These are phyloP conservation scores for Coemansia sp. DNA, from an alignment of 192 early-diverging fungal genomes.

Conservation along the genomic window DNA sequence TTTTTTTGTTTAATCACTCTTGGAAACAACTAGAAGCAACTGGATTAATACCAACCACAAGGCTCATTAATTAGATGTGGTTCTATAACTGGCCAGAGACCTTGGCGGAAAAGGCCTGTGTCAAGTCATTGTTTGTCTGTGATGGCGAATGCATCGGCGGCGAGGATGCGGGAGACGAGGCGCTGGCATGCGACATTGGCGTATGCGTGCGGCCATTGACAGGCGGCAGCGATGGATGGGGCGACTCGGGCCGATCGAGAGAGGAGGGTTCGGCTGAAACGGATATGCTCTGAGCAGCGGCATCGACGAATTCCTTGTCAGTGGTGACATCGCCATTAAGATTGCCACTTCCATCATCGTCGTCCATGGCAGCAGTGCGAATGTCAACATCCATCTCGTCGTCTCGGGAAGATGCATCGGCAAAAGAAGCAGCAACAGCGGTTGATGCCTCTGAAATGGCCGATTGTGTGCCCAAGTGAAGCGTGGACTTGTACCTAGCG, in stretches of 20 bases:
- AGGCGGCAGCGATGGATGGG: slow-evolving; percentile 10
- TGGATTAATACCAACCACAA: background rate
- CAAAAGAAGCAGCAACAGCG: slow-evolving; percentile 8
- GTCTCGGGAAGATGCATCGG: slow-evolving; percentile 11
- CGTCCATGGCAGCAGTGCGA: slow-evolving; percentile 2
- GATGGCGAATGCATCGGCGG: background rate
- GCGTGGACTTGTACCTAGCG: slow-evolving; percentile 36
- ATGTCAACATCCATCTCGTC: slow-evolving; percentile 26
- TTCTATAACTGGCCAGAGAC: slow-evolving; percentile 13
- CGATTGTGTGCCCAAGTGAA: background rate
- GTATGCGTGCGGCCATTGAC: slow-evolving; percentile 6
- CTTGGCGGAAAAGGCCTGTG: slow-evolving; percentile 8
- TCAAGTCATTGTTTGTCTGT: background rate
- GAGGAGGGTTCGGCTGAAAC: background rate
- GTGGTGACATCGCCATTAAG: background rate
- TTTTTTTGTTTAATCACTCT: background rate
- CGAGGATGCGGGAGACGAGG: slow-evolving; percentile 1
- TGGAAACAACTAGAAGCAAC: background rate
- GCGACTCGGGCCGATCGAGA: slow-evolving; percentile 7
- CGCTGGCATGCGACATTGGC: background rate
- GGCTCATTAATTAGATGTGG: background rate
- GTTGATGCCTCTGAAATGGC: slow-evolving; percentile 16
- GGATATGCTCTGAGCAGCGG: background rate
- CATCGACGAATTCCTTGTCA: background rate
- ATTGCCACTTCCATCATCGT: slow-evolving; percentile 14